phyloP scores from a whole-genome alignment of 2,329 filamentous ascomycete genomes.

The Didymella lethalis region DNA sequence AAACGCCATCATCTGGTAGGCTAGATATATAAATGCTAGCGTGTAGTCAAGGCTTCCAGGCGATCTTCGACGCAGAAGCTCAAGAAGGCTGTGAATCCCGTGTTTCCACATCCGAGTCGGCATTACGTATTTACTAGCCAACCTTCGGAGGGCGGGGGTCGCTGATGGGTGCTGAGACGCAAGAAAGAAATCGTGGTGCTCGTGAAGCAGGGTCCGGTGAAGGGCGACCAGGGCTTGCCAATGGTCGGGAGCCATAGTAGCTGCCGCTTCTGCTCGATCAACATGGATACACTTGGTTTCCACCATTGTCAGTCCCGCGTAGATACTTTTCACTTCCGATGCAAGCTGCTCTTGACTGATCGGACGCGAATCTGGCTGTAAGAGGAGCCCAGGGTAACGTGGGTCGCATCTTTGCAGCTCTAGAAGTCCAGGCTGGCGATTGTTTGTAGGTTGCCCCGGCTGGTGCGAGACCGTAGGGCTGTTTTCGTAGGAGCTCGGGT shows the following conservation, averaged over 20 bases:
- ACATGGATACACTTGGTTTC: conserved; percentile 88
- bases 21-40: conserved; percentile 86
- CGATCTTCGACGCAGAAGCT: conserved; percentile 70
- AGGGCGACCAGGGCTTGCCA: conserved; percentile 86
- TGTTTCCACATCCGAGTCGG: conserved; percentile 94
- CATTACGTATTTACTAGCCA: conserved; percentile 88
- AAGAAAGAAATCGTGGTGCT: conserved; percentile 72
- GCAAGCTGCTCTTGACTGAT: no score
- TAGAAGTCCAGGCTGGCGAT: no score
- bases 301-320: conserved; percentile 82
- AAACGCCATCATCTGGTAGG: conserved; percentile 89
- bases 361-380: no score
- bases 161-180: conserved; percentile 84
- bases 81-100: conserved; percentile 85
- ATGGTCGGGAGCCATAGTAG: conserved; percentile 67
- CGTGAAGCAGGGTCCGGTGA: conserved; percentile 80
- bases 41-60: conserved; percentile 85
- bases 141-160: conserved; percentile 55
- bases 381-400: no score
- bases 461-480: no score
- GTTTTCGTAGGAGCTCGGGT: no score
- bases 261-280: conserved; percentile 67
- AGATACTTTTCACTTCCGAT: conserved; percentile 80
- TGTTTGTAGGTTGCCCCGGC: no score
- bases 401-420: no score